Conservation (phyloP, 345 rosid genomes). For the Ceriops tagal region DNA sequence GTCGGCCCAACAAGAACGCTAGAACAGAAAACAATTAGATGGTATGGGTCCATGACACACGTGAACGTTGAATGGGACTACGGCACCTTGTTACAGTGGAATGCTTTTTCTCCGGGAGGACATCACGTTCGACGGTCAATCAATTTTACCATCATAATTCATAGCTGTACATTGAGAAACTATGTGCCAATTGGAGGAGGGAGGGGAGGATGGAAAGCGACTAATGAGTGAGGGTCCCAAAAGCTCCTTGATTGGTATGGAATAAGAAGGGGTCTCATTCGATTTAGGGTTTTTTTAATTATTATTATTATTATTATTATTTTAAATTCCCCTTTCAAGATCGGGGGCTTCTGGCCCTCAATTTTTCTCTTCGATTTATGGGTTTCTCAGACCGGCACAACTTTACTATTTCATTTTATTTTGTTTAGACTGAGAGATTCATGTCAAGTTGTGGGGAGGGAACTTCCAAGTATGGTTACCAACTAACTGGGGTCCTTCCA, state of each 20-base stretch:
- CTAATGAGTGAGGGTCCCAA: not conserved
- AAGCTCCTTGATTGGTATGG: not conserved
- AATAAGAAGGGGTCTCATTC: too few relatives aligned
- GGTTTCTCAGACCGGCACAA: too few relatives aligned
- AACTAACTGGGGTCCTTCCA: not conserved
- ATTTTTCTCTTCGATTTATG: too few relatives aligned
- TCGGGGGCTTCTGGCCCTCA: too few relatives aligned
- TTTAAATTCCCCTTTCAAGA: too few relatives aligned
- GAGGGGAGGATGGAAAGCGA: not conserved
- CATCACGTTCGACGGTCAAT: not conserved
- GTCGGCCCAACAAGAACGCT: not conserved
- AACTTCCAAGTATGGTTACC: not conserved
- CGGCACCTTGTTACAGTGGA: not conserved
- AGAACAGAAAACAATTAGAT: not conserved
- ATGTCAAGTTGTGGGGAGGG: not conserved
- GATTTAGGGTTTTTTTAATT: too few relatives aligned
- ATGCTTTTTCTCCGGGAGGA: constrained; percentile 9
- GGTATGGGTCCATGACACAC: constrained; percentile 15
- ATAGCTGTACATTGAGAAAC: not conserved
- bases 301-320: too few relatives aligned
- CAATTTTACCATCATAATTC: not conserved
- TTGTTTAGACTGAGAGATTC: too few relatives aligned
- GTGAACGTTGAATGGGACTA: constrained; percentile 10
- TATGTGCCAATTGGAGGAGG: not conserved
- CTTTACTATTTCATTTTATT: not conserved